These are phyloP conservation scores for Phytopythium cucurbitacearum DNA, from an alignment of 352 stramenopile species.

Conservation along the genomic window DNA sequence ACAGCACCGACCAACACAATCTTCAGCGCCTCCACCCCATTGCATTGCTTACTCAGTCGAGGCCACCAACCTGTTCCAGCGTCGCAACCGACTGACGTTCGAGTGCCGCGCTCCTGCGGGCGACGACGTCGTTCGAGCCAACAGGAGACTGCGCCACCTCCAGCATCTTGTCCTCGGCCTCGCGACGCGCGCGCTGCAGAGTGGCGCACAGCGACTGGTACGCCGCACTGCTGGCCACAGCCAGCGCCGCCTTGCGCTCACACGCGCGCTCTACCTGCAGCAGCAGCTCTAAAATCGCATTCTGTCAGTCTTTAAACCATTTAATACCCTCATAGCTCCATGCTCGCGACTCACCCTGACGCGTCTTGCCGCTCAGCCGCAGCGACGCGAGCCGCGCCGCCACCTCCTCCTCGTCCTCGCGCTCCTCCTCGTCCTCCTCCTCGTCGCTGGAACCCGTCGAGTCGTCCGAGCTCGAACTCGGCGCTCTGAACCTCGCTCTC, in stretches of 20 bases:
- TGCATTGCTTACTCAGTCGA: neutral
- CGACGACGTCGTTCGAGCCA: constrained; percentile 12
- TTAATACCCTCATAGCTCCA: neutral
- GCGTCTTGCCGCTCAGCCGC: constrained; percentile 21
- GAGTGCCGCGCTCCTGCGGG: constrained; percentile 30
- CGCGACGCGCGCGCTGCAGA: constrained; percentile 44
- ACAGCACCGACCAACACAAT: neutral
- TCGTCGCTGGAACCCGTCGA: constrained; percentile 47
- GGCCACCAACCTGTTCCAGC: constrained; percentile 27
- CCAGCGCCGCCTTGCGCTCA: constrained; percentile 49
- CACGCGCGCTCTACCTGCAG: constrained; percentile 57
- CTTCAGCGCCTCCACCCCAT: neutral
- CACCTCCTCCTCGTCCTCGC: constrained; percentile 8
- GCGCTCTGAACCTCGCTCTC: constrained; percentile 33
- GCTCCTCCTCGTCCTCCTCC: constrained; percentile 13
- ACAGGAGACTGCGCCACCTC: constrained; percentile 8
- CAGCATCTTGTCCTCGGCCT: constrained; percentile 45
- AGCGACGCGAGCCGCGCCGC: constrained; percentile 15
- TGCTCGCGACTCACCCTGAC: constrained; percentile 21
- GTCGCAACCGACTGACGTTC: constrained; percentile 27
- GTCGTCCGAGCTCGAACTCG: constrained; percentile 33
- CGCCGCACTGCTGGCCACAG: constrained; percentile 45
- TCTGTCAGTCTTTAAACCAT: neutral
- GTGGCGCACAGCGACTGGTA: constrained; percentile 61
- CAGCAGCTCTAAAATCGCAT: constrained; percentile 34